Percentiles rank a stretch among this genome's conserved stretches.
phyloP scores from a whole-genome alignment of 2,329 filamentous ascomycete species.

The Dactylellina cionopaga region DNA sequence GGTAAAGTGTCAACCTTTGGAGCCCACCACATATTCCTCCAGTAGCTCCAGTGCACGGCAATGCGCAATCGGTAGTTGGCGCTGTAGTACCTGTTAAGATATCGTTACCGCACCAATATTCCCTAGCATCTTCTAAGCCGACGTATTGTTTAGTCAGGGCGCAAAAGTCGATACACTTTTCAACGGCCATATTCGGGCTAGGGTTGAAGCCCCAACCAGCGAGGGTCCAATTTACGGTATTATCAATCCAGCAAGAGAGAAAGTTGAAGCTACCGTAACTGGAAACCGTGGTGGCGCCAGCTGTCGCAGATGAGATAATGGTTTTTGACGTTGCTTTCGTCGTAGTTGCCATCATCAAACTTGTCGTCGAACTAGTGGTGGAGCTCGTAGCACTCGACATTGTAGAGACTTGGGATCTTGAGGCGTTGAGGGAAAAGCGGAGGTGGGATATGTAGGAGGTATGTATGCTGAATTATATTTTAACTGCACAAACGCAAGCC shows the following conservation, averaged over 20 bases:
- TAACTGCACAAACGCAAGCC: too few species aligned
- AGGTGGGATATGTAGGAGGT: too few species aligned
- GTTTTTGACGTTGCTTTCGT: background rate
- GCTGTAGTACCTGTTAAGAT: background rate
- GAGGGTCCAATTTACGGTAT: conserved; percentile 10
- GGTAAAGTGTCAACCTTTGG: conserved; percentile 54
- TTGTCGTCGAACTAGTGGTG: too few species aligned
- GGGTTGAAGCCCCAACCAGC: conserved; percentile 15
- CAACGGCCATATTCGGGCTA: conserved; percentile 65
- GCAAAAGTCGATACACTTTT: conserved; percentile 68
- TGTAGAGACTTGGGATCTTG: too few species aligned
- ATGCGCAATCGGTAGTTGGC: conserved; percentile 48
- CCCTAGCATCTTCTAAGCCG: conserved; percentile 67
- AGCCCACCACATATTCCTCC: conserved; percentile 54
- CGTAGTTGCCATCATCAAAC: too few species aligned
- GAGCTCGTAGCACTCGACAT: too few species aligned
- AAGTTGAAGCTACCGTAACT: background rate
- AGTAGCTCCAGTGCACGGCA: conserved; percentile 53
- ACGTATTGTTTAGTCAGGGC: conserved; percentile 65
- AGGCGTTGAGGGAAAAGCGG: too few species aligned
- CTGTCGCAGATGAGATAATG: background rate
- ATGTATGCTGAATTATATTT: too few species aligned
- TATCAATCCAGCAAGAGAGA: conserved; percentile 14
- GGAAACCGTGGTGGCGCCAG: background rate
- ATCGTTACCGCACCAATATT: conserved; percentile 64